Percentiles rank a stretch among this genome's conserved stretches.
phyloP scores from a whole-genome alignment of 2,329 filamentous ascomycete genomes.

The Dothistroma septosporum region DNA sequence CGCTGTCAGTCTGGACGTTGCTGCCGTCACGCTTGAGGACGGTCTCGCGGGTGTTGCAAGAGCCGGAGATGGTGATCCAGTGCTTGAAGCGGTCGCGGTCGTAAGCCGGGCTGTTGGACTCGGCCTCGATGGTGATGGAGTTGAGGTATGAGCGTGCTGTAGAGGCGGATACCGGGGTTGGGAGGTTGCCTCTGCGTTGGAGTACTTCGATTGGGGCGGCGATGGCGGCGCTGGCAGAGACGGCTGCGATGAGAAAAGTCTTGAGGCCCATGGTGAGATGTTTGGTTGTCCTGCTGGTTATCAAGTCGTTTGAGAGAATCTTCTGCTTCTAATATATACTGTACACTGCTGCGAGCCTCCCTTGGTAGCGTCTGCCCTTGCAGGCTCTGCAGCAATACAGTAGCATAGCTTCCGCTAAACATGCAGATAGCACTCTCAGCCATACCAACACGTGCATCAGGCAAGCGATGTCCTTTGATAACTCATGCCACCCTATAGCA shows the following conservation, averaged over 20 bases:
- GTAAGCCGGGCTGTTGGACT: slow-evolving; percentile 47
- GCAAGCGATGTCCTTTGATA: slow-evolving; percentile 14
- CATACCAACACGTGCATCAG: slow-evolving; percentile 18
- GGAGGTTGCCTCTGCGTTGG: slow-evolving; percentile 28
- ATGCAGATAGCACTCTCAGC: neutral
- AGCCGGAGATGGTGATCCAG: slow-evolving; percentile 63
- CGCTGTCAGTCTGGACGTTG: slow-evolving; percentile 54
- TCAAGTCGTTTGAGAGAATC: neutral
- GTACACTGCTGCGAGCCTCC: neutral
- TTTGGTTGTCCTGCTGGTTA: neutral
- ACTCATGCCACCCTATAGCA: slow-evolving; percentile 8
- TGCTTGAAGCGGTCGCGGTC: slow-evolving; percentile 65
- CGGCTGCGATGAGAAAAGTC: slow-evolving; percentile 19
- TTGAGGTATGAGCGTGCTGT: slow-evolving; percentile 30
- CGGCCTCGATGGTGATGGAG: slow-evolving; percentile 25
- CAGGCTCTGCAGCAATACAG: neutral
- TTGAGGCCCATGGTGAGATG: slow-evolving; percentile 22
- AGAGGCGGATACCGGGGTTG: slow-evolving; percentile 28
- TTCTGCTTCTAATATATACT: slow-evolving; percentile 1
- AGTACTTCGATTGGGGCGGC: slow-evolving; percentile 24
- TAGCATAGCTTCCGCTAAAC: slow-evolving; percentile 4
- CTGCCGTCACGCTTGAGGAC: slow-evolving; percentile 72
- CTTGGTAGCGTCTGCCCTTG: neutral
- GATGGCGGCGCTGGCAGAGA: slow-evolving; percentile 19
- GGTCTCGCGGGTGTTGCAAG: slow-evolving; percentile 55